phyloP scores from a whole-genome alignment of 2,329 filamentous ascomycete genomes.

The Trichothecium sympodiale region DNA sequence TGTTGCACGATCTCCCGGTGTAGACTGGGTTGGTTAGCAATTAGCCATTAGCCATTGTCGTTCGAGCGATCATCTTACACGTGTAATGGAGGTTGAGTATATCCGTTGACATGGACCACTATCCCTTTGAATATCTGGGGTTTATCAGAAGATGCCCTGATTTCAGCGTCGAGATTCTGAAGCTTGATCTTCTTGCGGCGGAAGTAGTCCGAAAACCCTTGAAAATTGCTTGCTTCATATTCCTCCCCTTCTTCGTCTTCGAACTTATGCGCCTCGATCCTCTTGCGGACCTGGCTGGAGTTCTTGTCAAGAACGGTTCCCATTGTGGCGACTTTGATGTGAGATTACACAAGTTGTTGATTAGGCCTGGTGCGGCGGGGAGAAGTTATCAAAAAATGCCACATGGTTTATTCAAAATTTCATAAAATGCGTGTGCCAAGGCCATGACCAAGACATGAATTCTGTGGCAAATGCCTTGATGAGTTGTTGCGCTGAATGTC shows the following conservation, averaged over 20 bases:
- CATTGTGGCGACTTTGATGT: constrained; percentile 29
- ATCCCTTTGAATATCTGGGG: constrained; percentile 84
- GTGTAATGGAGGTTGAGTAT: constrained; percentile 86
- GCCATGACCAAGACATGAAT: neutral
- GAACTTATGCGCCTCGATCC: constrained; percentile 59
- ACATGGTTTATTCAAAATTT: neutral
- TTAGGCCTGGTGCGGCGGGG: neutral
- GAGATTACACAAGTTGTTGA: neutral
- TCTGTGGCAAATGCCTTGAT: too few relatives aligned
- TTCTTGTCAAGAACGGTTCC: constrained; percentile 51
- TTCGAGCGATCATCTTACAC: constrained; percentile 34
- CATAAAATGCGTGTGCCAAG: neutral
- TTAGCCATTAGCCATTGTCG: neutral
- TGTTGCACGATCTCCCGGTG: constrained; percentile 81
- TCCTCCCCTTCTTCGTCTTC: constrained; percentile 79
- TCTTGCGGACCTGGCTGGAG: constrained; percentile 49
- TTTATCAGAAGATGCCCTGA: constrained; percentile 59
- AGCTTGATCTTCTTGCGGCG: constrained; percentile 93
- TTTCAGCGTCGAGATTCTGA: constrained; percentile 81
- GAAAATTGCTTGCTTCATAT: constrained; percentile 77
- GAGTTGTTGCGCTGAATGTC: too few relatives aligned
- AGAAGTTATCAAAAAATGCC: neutral
- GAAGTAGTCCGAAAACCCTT: constrained; percentile 86
- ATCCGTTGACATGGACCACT: constrained; percentile 87
- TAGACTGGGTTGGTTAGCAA: constrained; percentile 31